phyloP scores from a whole-genome alignment of 257 asterid species.

The Nemophila menziesii region DNA sequence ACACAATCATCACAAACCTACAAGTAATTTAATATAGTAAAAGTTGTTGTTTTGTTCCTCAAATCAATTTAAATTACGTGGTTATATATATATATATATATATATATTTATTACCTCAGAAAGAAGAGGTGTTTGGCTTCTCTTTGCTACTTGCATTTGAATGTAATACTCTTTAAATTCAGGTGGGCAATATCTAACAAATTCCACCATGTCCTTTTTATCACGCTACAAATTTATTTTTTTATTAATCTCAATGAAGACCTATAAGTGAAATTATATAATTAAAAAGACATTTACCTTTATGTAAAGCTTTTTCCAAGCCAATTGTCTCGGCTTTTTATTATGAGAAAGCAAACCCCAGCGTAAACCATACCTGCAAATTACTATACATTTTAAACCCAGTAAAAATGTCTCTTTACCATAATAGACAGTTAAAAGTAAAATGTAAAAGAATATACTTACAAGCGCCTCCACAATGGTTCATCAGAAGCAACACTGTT shows the following conservation, averaged over 20 bases:
- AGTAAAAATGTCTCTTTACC: not conserved
- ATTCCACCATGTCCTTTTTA: constrained; percentile 72
- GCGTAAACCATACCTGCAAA: constrained; percentile 54
- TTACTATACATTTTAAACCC: not conserved
- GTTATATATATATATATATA: constrained; percentile 9
- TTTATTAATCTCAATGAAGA: constrained; percentile 5
- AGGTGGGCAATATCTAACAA: constrained; percentile 57
- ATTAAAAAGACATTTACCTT: constrained; percentile 15
- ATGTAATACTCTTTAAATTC: constrained; percentile 90
- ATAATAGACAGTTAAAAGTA: constrained; percentile 1
- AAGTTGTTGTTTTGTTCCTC: not conserved
- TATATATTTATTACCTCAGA: constrained; percentile 51
- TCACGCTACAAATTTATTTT: constrained; percentile 54
- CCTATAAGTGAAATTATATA: not conserved
- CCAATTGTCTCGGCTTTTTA: constrained; percentile 66
- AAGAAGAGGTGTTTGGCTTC: constrained; percentile 89
- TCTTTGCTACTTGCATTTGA: constrained; percentile 97
- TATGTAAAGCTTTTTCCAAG: constrained; percentile 75
- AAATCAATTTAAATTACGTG: constrained; percentile 7
- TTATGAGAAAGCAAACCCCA: constrained; percentile 81
- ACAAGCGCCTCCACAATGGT: constrained; percentile 83
- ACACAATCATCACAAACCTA: constrained; percentile 85
- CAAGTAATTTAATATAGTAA: not conserved
- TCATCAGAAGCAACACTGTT: constrained; percentile 68
- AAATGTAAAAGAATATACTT: constrained; percentile 20